Base-by-base conservation (phyloP, 106 monocot species). In the Acorus gramineus region DNA sequence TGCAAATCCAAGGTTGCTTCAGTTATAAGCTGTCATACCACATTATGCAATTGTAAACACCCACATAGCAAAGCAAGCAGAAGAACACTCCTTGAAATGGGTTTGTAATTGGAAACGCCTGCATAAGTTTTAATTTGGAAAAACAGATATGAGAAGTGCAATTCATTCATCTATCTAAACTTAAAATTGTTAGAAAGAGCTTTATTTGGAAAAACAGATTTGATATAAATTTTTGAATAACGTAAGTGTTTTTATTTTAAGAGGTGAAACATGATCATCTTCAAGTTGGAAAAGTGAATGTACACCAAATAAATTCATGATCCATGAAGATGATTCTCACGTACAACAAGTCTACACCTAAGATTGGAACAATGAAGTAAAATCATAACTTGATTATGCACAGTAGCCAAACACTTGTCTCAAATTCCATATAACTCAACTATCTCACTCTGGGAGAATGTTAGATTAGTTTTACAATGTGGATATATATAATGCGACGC, bases 21-120 rank as follows among this genome's bases (percentile, higher is more conserved):
- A 12, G 55, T 59, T 4, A 61, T 73, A 65, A 68, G 48, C 5
- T 53, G 49, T 65, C 71, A 73, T 62, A 73, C 77, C 65, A 71
- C 53, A 60, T 12, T 68, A 4, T 54, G 53, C 64, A 64, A 56
- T 47, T 71, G 57, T 44, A 52, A 12, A 49, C 53, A 11, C 6
- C 49, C 43, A 69, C 59, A 60, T 57, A 42, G 7, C 59, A 77
- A 65, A 43, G 59, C 45, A 47, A 74, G 46, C 42, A 75, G 11
- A 48, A 69, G n/a, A 46, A 70, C 12, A 11, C 42, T 65, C 46
- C 52, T 71, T 50, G 78, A 74, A 9, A 52, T 52, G 5, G 5
- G 52, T 9, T 52, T 52, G 9, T 52, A 7, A 7, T 5, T 7
- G 5, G 52, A 52, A 52, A 7, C 52, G 9, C 52, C 82, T 83